phyloP scores from a whole-genome alignment of 2,329 filamentous ascomycete genomes.

The Fusarium multiceps region DNA sequence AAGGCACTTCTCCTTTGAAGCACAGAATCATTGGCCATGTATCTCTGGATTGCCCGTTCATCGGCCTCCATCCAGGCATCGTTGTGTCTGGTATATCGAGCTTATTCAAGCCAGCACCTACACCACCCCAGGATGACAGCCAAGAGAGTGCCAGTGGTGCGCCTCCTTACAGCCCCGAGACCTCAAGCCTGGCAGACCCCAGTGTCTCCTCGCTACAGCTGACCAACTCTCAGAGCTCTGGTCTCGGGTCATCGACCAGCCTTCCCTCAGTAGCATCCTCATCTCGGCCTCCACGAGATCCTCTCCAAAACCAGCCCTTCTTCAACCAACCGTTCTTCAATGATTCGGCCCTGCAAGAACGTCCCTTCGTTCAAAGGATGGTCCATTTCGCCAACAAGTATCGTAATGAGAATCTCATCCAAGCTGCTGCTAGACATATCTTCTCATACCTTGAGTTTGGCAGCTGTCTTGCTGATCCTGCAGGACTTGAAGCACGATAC shows the following conservation, averaged over 20 bases:
- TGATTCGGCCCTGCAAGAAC: conserved; percentile 75
- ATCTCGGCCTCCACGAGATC: conserved; percentile 52
- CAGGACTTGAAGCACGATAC: conserved; percentile 77
- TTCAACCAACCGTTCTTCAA: conserved; percentile 80
- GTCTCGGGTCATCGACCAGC: conserved; percentile 29
- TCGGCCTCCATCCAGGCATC: conserved; percentile 90
- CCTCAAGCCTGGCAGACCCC: conserved; percentile 18
- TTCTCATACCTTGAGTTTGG: conserved; percentile 87
- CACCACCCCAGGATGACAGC: conserved; percentile 27
- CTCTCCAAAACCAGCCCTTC: conserved; percentile 80
- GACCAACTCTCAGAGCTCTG: conserved; percentile 31
- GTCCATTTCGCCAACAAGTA: conserved; percentile 87
- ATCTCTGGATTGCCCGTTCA: conserved; percentile 85
- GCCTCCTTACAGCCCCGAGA: conserved; percentile 7
- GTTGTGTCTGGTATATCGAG: conserved; percentile 84
- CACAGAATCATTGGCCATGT: conserved; percentile 84
- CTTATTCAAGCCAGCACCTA: conserved; percentile 69
- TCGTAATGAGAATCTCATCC: conserved; percentile 72
- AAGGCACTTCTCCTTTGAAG: conserved; percentile 61
- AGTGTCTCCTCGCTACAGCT: conserved; percentile 36
- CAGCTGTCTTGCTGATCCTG: conserved; percentile 80
- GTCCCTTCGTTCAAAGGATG: conserved; percentile 74
- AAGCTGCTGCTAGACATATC: conserved; percentile 78
- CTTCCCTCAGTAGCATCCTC: conserved; percentile 37
- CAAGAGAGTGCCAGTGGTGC: conserved; percentile 9